These are phyloP conservation scores for Gnetum montanum DNA, from an alignment of 75 land plant genomes.

Conservation along the genomic window DNA sequence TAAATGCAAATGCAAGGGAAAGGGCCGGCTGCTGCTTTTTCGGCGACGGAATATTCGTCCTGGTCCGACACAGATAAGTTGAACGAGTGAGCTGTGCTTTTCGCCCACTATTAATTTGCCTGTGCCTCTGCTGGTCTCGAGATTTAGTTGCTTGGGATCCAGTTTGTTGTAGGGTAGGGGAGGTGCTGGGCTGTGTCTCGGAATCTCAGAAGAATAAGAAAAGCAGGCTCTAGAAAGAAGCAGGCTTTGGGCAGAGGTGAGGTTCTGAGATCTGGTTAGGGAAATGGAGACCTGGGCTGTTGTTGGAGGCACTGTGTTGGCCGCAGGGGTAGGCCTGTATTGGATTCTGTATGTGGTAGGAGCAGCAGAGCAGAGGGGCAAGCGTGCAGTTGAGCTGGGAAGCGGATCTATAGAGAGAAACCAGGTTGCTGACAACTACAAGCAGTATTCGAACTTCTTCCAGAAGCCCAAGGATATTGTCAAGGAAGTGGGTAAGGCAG, in stretches of 20 bases:
- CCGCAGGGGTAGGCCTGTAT: constrained; percentile 37
- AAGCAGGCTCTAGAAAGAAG: too few species aligned
- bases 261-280: background rate
- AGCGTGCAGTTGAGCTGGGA: constrained; percentile 47
- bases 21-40: too few species aligned
- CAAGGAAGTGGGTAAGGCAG: constrained; percentile 54
- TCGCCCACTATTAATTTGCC: too few species aligned
- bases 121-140: too few species aligned
- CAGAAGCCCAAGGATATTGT: constrained; percentile 78
- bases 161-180: too few species aligned
- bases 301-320: constrained; percentile 27
- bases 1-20: too few species aligned
- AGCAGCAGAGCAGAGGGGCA: constrained; percentile 65
- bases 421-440: constrained; percentile 69
- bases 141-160: too few species aligned
- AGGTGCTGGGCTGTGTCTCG: too few species aligned
- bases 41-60: too few species aligned
- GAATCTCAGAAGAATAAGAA: too few species aligned
- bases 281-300: constrained; percentile 18
- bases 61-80: too few species aligned
- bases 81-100: too few species aligned
- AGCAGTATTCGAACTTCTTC: constrained; percentile 84
- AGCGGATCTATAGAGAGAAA: constrained; percentile 16
- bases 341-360: constrained; percentile 54
- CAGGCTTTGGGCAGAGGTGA: background rate